Conservation (phyloP, 2,329 filamentous ascomycete genomes). For the Monosporascus cannonballus region DNA sequence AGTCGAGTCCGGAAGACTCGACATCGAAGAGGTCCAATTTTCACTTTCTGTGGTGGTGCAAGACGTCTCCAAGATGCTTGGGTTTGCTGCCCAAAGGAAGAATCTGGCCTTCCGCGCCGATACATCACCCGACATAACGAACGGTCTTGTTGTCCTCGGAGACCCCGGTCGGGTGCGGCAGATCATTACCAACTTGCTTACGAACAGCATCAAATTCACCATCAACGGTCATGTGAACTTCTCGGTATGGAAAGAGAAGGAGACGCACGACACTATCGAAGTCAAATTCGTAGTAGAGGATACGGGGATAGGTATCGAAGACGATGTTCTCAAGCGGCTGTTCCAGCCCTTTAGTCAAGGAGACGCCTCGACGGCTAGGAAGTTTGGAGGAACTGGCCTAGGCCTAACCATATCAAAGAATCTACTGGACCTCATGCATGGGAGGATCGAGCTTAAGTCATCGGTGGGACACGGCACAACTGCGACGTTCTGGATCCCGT, state of each 20-base stretch:
- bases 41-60: constrained; percentile 66
- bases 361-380: constrained; percentile 70
- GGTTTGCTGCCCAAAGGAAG: constrained; percentile 76
- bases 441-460: constrained; percentile 65
- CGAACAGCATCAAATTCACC: constrained; percentile 72
- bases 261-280: constrained; percentile 58
- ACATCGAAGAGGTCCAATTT: constrained; percentile 77
- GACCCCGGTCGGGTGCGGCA: constrained; percentile 80
- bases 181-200: constrained; percentile 74
- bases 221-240: constrained; percentile 63
- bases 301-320: constrained; percentile 75
- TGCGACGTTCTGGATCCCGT: constrained; percentile 72
- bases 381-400: constrained; percentile 74
- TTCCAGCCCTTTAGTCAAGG: constrained; percentile 81
- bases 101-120: constrained; percentile 66
- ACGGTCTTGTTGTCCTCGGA: constrained; percentile 73
- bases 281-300: constrained; percentile 71
- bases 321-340: constrained; percentile 64
- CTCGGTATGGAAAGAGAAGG: constrained; percentile 55
- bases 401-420: constrained; percentile 79
- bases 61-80: constrained; percentile 82
- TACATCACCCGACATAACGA: constrained; percentile 55
- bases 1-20: constrained; percentile 69
- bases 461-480: constrained; percentile 62
- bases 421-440: constrained; percentile 72